Base-by-base conservation (phyloP, 257 asterid species). In the Leptodermis oblonga region DNA sequence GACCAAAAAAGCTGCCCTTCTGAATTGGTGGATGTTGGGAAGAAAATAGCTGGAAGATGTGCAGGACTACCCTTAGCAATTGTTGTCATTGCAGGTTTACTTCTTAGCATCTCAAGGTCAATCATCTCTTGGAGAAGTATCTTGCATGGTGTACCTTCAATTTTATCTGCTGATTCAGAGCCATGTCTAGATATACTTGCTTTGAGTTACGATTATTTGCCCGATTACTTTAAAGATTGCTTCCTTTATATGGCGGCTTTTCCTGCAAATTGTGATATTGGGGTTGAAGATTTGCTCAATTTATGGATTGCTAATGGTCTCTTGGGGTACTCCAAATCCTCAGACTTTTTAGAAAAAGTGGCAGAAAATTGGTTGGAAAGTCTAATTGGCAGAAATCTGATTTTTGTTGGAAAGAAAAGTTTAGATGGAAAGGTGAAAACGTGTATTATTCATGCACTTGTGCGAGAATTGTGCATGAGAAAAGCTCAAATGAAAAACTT, bases 301-400 rank as follows among this genome's bases (percentile, higher is more conserved):
- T n/a, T 78, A 26, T 83, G 80, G 85, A 49, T 73, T 22, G 87
- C 85, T 9, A 80, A 83, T 53, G 86, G 88, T 8, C 78, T 78
- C 68, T 42, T 81, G 54, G 28, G n/a, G n/a, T n/a, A 73, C 28
- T 34, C 39, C 42, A 39, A 45, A 7, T 52, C 14, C 5, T 26
- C 11, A n/a, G n/a, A n/a, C n/a, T n/a, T n/a, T n/a, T n/a, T n/a
- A n/a, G n/a, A n/a, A 58, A 23, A 83, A 79, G 63, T 37, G n/a
- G 86, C 84, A 3, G 79, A 73, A 59, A 75, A 79, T 22, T 78
- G 49, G 46, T 74, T 83, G 82, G 76, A 70, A 71, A 83, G 73
- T 34, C 87, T 83, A 26, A 74, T 78, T 20, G 70, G 46, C 12
- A 76, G 85, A 77, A 76, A 42, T 62, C 71, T 83, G 12, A 52